Evolutionary conservation across 2,329 filamentous ascomycete genomes (phyloP).

Genomic region (Leptographium radiaticola): DNA sequence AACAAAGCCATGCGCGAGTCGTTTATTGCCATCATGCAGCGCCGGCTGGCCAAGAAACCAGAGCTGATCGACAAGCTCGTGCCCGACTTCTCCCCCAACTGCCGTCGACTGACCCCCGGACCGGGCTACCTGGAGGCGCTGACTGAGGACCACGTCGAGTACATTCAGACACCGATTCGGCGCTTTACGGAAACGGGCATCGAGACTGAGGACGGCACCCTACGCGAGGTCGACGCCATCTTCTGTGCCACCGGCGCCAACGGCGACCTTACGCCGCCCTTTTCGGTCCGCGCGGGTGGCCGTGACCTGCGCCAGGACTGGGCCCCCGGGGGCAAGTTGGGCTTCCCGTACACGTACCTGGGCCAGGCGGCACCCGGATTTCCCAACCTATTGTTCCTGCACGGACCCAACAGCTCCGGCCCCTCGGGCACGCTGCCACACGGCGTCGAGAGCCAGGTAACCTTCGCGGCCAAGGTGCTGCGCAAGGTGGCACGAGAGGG

Average conservation of each 20-base stretch:
- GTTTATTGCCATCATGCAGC: constrained; percentile 1
- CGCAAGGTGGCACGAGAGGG: constrained; percentile 10
- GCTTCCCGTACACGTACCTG: constrained; percentile 14
- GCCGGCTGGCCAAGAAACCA: constrained; percentile 2
- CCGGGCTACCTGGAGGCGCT: constrained; percentile 16
- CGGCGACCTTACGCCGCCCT: constrained; percentile 11
- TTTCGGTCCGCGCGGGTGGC: constrained; percentile 12
- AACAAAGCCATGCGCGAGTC: background rate
- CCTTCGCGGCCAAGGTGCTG: constrained; percentile 10
- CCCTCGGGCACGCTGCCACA: constrained; percentile 10
- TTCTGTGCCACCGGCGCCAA: constrained; percentile 18
- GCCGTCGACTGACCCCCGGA: constrained; percentile 15
- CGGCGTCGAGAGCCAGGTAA: constrained; percentile 8
- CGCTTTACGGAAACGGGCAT: constrained; percentile 18
- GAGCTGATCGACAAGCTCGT: constrained; percentile 6
- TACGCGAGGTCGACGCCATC: constrained; percentile 19
- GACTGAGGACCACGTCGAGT: constrained; percentile 17
- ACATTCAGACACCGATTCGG: constrained; percentile 18
- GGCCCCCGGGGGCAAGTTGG: constrained; percentile 8
- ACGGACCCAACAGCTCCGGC: constrained; percentile 9
- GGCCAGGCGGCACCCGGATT: constrained; percentile 15
- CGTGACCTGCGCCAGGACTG: constrained; percentile 12
- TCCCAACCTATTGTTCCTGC: constrained; percentile 17
- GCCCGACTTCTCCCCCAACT: constrained; percentile 13
- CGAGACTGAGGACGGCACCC: constrained; percentile 13